Evolutionary conservation across 2,329 filamentous ascomycete species (phyloP).

Genomic region (Dendrostoma leiphaemia): DNA sequence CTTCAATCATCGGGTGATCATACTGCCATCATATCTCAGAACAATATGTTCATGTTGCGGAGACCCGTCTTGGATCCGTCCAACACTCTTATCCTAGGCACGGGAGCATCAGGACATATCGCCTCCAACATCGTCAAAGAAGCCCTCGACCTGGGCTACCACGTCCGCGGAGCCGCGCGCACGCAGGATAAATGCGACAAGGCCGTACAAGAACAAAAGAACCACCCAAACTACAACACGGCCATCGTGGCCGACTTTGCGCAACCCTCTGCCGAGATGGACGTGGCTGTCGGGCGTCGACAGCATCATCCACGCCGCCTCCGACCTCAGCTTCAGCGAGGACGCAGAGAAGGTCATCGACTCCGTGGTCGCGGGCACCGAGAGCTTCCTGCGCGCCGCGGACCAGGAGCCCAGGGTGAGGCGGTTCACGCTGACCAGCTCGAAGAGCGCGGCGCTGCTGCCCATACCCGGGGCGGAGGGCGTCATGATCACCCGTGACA

Average conservation of each 20-base stretch:
- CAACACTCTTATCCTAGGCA: constrained; percentile 34
- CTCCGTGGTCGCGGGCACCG: constrained; percentile 26
- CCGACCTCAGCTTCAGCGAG: constrained; percentile 29
- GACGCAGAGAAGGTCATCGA: constrained; percentile 41
- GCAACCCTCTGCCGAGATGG: constrained; percentile 11
- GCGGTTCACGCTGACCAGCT: constrained; percentile 40
- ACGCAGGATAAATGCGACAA: constrained; percentile 10
- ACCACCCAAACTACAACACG: constrained; percentile 31
- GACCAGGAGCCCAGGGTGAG: constrained; percentile 32
- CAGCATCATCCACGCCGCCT: constrained; percentile 38
- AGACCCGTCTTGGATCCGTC: neutral
- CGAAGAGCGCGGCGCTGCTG: constrained; percentile 25
- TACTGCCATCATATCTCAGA: neutral
- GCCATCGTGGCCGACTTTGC: constrained; percentile 21
- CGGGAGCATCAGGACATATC: constrained; percentile 40
- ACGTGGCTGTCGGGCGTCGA: constrained; percentile 27
- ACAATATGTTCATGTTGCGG: neutral
- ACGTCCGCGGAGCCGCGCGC: constrained; percentile 44
- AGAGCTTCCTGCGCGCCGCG: constrained; percentile 33
- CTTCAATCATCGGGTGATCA: too few relatives aligned
- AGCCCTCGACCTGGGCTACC: constrained; percentile 37
- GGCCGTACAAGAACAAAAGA: constrained; percentile 23
- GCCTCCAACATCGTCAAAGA: constrained; percentile 38
- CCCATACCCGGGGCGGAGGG: constrained; percentile 21
- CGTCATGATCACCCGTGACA: constrained; percentile 20